Percentiles rank a stretch among this genome's conserved stretches.
phyloP scores from a whole-genome alignment of 1,284 basidiomycete genomes.

The Pisolithus thermaeus region DNA sequence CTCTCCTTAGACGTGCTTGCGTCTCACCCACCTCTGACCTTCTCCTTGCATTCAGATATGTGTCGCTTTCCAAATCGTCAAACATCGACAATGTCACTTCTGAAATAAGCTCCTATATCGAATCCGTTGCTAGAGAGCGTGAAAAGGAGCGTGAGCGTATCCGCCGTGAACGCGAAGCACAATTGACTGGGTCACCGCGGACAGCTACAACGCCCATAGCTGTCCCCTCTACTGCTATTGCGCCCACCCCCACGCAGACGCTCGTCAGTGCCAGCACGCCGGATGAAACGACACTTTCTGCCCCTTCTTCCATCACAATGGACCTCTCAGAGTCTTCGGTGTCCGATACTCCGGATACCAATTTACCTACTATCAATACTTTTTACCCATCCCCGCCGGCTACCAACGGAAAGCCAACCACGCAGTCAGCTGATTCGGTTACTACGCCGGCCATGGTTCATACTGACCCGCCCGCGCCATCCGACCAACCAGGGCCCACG shows the following conservation, averaged over 20 bases:
- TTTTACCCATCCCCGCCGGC: slow-evolving; percentile 60
- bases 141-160: slow-evolving; percentile 69
- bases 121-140: slow-evolving; percentile 62
- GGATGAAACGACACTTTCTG: slow-evolving; percentile 21
- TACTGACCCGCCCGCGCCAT: slow-evolving; percentile 5
- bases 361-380: slow-evolving; percentile 24
- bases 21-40: slow-evolving; percentile 19
- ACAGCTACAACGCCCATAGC: slow-evolving; percentile 25
- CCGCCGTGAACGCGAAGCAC: slow-evolving; percentile 55
- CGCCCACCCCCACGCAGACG: slow-evolving; percentile 10
- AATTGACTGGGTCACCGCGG: slow-evolving; percentile 33
- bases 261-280: slow-evolving; percentile 7
- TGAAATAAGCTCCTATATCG: slow-evolving; percentile 63
- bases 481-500: slow-evolving; percentile 12
- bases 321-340: slow-evolving; percentile 9
- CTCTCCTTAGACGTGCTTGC: slow-evolving; percentile 19
- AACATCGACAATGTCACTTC: slow-evolving; percentile 38
- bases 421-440: slow-evolving; percentile 23
- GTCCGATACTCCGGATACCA: slow-evolving; percentile 14
- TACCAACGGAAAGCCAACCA: slow-evolving; percentile 24
- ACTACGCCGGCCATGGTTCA: slow-evolving; percentile 7
- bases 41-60: slow-evolving; percentile 18
- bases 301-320: slow-evolving; percentile 10
- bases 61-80: slow-evolving; percentile 21
- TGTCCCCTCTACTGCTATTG: slow-evolving; percentile 8